Percentiles rank a stretch among this genome's conserved stretches.
Conservation (phyloP, 495 filamentous ascomycete species). For the Hypomontagnella monticulosa region DNA sequence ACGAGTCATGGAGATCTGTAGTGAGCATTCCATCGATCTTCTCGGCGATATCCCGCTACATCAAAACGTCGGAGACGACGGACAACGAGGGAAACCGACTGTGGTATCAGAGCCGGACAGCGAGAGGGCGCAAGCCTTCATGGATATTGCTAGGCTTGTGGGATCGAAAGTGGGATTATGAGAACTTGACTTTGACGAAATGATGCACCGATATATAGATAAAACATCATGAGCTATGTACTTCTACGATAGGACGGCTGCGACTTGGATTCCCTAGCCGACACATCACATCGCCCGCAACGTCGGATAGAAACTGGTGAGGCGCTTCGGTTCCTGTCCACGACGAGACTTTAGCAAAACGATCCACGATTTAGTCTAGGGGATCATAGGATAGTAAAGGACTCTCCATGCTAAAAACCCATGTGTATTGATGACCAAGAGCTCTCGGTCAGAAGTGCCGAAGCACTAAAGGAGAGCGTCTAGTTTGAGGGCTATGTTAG, state of each 20-base stretch:
- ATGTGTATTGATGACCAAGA: constrained; percentile 37
- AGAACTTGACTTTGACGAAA: background rate
- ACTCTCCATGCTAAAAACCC: constrained; percentile 39
- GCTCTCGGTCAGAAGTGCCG: constrained; percentile 34
- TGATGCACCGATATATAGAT: background rate
- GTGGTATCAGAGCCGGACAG: constrained; percentile 86
- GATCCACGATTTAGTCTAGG: constrained; percentile 18
- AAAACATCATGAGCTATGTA: background rate
- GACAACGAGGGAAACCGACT: constrained; percentile 87
- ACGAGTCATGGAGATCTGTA: constrained; percentile 54
- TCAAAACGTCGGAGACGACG: constrained; percentile 86
- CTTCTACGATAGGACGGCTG: background rate
- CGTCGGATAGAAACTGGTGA: background rate
- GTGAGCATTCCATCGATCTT: constrained; percentile 73
- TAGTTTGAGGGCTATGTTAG: constrained; percentile 46
- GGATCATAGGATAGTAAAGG: constrained; percentile 26
- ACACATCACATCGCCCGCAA: background rate
- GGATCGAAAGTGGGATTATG: constrained; percentile 59
- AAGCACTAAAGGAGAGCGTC: constrained; percentile 39
- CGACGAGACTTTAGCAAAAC: constrained; percentile 45
- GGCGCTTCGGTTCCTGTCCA: constrained; percentile 29
- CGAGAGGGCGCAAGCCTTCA: constrained; percentile 74
- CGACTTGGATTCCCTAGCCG: background rate
- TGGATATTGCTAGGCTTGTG: constrained; percentile 71
- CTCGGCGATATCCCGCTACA: constrained; percentile 92